Evolutionary conservation across 495 filamentous ascomycete genomes (phyloP), one percentile per base, ranked within the genome.

Genomic region (Delitschia confertaspora): DNA sequence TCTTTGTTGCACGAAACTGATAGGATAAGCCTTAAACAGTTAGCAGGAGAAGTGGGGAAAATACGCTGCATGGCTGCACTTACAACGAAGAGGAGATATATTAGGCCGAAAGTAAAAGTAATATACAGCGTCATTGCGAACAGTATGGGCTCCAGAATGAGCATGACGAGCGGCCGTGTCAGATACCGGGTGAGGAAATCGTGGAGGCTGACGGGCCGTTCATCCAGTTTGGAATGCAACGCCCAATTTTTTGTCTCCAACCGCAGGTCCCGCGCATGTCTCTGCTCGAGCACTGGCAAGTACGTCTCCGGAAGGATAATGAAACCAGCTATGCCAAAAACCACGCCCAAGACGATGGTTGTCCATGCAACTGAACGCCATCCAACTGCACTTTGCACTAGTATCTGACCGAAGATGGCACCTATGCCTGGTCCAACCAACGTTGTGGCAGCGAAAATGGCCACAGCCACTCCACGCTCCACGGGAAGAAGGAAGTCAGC

Each of bases 401-500:
- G 57, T 51, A 62, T 63, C 7, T 61, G 60, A n/a, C 62, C 62
- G 8, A 62, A 35, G 29, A 64, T 55, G 4, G 60, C 59, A 7
- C 57, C 62, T 8, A 46, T 53, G n/a, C 63, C 49, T 1, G 62
- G 62, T 18, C 62, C 62, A 16, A 47, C 53, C 30, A 65, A 60
- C 1, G 53, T 44, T 5, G 56, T 57, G 1, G 60, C 57, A 11
- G 53, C 50, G 55, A 80, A 81, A 33, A 73, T 59, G 20, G 71
- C 72, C 44, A 81, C 72, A 1, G 80, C 82, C 5, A 76, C 61
- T 3, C 74, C 80, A 11, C 80, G 66, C 29, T 79, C 69, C 14
- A 75, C 60, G n/a, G 76, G 72, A 33, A 69, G 61, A 68, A 71
- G 84, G 33, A 83, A 65, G 57, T 86, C 81, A 4, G 70, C 77